Base-by-base conservation (phyloP, 2,329 filamentous ascomycete genomes). In the Sordariomycetes sp. region DNA sequence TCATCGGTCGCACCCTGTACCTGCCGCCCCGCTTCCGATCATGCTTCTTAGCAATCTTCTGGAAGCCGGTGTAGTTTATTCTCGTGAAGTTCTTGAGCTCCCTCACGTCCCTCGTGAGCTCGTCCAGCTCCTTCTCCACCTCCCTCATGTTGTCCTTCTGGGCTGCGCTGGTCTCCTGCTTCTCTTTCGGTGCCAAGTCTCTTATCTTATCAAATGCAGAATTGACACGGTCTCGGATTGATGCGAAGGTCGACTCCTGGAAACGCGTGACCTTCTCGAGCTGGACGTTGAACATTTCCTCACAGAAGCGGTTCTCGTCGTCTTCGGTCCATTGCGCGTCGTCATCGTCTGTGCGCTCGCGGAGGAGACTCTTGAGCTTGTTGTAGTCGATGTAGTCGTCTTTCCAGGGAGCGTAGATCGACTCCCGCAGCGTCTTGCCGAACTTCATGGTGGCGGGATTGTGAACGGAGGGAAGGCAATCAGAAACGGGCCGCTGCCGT, bases 11-110 rank as follows among this genome's bases (percentile, higher is more conserved):
- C 64, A 97, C 88, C 70, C 87, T 90, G 77, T 97, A 97, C 57
- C 85, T 81, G 63, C 85, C 81, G 59, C 92, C 92, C 64, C 93
- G 83, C 75, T 93, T 95, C 64, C 94, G 89, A 73, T 99, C 94
- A 74, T 99, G 94, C 76, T 99, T 99, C 84, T 99, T 99, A 59
- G 91, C 91, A 54, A 96, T 96, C 79, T 99, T 99, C 69, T 97
- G 81, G 73, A 97, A 96, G 54, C 91, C 94, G 6, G 94, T 96
- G 73, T 97, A 99, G 76, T 99, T 99, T 76, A 97, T 87, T 63
- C 87, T 89, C 72, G 90, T 94, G 75, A 94, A 99, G 71, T 90
- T 94, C 74, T 96, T 94, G 64, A 99, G 81, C 76, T 96, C 89
- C 70, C 88, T 93, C 67, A 95, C 86, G 72, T 97, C 90, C 69